Evolutionary conservation across 768 basidiomycete species (phyloP).

Genomic region (Dentipellis fragilis): DNA sequence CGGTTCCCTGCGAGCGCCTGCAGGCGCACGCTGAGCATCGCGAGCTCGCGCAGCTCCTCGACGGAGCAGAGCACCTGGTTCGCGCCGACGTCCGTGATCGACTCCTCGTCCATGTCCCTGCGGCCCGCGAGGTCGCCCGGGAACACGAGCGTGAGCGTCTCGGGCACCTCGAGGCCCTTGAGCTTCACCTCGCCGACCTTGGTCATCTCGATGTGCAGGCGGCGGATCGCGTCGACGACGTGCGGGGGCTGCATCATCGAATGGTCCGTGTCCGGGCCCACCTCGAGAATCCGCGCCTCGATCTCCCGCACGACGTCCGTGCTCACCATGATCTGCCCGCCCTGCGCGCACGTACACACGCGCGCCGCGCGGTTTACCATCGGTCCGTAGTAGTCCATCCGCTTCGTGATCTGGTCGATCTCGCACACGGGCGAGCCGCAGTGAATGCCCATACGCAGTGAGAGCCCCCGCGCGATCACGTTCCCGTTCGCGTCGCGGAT

Average conservation of each 20-base stretch:
- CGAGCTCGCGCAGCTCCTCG: slow-evolving; percentile 67
- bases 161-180: slow-evolving; percentile 90
- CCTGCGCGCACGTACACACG: slow-evolving; percentile 72
- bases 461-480: slow-evolving; percentile 77
- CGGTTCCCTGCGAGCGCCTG: slow-evolving; percentile 58
- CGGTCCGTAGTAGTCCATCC: slow-evolving; percentile 98
- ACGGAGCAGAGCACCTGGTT: slow-evolving; percentile 41
- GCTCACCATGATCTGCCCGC: slow-evolving; percentile 91
- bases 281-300: slow-evolving; percentile 44
- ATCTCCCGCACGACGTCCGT: slow-evolving; percentile 82
- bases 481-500: slow-evolving; percentile 55
- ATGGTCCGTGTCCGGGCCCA: slow-evolving; percentile 48
- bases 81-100: slow-evolving; percentile 27
- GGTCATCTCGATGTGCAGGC: slow-evolving; percentile 59
- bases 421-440: slow-evolving; percentile 87
- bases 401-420: slow-evolving; percentile 63
- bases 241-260: slow-evolving; percentile 45
- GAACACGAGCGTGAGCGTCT: slow-evolving; percentile 78
- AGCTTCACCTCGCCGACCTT: slow-evolving; percentile 86
- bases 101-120: slow-evolving; percentile 40
- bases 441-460: slow-evolving; percentile 96
- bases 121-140: slow-evolving; percentile 66
- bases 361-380: slow-evolving; percentile 92
- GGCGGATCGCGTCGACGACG: slow-evolving; percentile 66
- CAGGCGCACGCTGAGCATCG: slow-evolving; percentile 62